phyloP scores from a whole-genome alignment of 805 yeast genomes.

The Hanseniaspora taiwanica region DNA sequence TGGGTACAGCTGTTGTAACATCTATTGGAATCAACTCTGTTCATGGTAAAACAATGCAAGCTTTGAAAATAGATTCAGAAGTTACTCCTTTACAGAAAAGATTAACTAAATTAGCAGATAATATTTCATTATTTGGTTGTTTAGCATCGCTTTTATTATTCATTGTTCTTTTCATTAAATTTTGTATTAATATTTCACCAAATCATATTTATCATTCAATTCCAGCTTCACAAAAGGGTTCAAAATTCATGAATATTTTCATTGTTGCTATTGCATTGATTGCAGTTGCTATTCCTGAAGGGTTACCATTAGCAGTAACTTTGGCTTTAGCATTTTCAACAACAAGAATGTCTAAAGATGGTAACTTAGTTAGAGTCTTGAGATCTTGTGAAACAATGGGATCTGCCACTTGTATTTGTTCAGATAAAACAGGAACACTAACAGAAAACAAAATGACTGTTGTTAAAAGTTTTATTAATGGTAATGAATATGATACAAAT shows the following conservation, averaged over 20 bases:
- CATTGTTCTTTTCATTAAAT: slow-evolving; percentile 64
- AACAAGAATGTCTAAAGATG: slow-evolving; percentile 93
- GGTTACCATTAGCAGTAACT: slow-evolving; percentile 94
- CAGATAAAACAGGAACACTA: slow-evolving; percentile 94
- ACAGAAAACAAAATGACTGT: slow-evolving; percentile 92
- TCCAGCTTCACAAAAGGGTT: slow-evolving; percentile 65
- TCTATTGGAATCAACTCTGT: slow-evolving; percentile 85
- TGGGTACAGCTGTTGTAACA: slow-evolving; percentile 75
- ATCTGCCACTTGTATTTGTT: slow-evolving; percentile 91
- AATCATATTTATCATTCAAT: slow-evolving; percentile 26
- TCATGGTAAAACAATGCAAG: slow-evolving; percentile 83
- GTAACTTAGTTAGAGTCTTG: slow-evolving; percentile 85
- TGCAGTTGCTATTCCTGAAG: slow-evolving; percentile 99
- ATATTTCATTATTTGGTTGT: slow-evolving; percentile 89
- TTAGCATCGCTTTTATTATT: slow-evolving; percentile 75
- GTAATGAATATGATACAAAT: slow-evolving; percentile 22
- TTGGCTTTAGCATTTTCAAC: slow-evolving; percentile 96
- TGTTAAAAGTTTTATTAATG: slow-evolving; percentile 62
- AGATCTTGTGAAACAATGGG: slow-evolving; percentile 98
- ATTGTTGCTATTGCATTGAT: slow-evolving; percentile 86
- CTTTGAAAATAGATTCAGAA: slow-evolving; percentile 63
- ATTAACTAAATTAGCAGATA: slow-evolving; percentile 72
- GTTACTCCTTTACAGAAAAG: slow-evolving; percentile 82
- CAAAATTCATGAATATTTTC: slow-evolving; percentile 67
- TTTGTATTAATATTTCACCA: slow-evolving; percentile 46